A percentile compares a stretch with the other conserved stretches of the same genome.
Evolutionary conservation across 106 monocot genomes (phyloP).

Genomic region (Cymbidium sinense): DNA sequence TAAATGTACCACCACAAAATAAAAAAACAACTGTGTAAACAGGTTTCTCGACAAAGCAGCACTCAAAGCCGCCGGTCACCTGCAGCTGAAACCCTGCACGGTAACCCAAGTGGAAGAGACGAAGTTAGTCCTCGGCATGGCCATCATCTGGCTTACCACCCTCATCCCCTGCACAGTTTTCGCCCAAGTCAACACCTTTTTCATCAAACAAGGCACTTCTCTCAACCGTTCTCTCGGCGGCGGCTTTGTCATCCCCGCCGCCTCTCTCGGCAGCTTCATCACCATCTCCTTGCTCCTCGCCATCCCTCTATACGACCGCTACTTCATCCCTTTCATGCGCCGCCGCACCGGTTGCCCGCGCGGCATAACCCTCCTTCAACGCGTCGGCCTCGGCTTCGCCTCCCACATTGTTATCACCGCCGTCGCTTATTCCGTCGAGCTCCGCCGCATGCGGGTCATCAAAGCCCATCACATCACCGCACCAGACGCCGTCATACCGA

Average conservation of each 20-base stretch:
- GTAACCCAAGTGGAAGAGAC: constrained; percentile 66
- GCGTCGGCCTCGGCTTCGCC: constrained; percentile 55
- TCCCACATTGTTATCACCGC: constrained; percentile 33
- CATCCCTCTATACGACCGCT: constrained; percentile 60
- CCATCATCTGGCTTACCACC: constrained; percentile 40
- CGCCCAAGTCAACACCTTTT: constrained; percentile 72
- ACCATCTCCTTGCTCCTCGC: constrained; percentile 55
- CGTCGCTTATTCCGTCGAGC: constrained; percentile 37
- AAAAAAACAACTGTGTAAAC: too few species aligned
- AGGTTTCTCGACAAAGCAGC: constrained; percentile 71
- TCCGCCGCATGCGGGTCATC: constrained; percentile 30
- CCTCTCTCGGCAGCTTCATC: constrained; percentile 54
- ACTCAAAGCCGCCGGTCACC: background rate
- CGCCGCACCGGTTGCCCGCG: constrained; percentile 53
- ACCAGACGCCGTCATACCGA: constrained; percentile 27
- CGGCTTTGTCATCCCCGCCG: constrained; percentile 51
- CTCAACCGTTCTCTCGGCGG: constrained; percentile 39
- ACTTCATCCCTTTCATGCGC: constrained; percentile 44
- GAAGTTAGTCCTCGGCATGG: constrained; percentile 52
- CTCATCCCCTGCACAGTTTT: constrained; percentile 54
- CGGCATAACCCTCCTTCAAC: constrained; percentile 69
- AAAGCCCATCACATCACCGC: background rate
- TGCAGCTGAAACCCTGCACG: constrained; percentile 21
- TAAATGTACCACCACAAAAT: background rate
- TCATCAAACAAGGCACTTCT: constrained; percentile 79